Base-by-base conservation (phyloP, 202 grass and related monocot species). In the Dendrocalamus latiflorus region DNA sequence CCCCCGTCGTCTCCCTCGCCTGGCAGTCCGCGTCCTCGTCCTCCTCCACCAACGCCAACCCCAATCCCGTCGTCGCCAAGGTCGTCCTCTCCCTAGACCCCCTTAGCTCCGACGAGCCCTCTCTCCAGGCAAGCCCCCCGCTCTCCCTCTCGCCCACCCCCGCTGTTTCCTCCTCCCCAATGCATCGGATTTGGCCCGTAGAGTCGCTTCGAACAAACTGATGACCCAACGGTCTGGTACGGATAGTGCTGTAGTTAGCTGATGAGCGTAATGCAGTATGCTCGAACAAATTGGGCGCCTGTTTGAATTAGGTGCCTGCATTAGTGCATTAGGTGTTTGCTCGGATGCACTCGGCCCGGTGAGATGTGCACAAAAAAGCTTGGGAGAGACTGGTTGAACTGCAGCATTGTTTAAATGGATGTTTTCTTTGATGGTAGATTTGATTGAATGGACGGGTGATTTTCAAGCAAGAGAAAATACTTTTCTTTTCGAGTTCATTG, bases 11-110 rank as follows among this genome's bases (percentile, higher is more conserved):
- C 66, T 88, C 94, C 18, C 85, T 79, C 21, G 91, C 90, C 28
- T 91, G 91, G 91, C 87, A 97, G 63, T 83, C 81, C 54, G 57
- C 42, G 42, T 12, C 42, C 42, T 43, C 81, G 1, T 28, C 88
- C 3, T 91, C 90, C 62, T 70, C 69, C 72, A 36, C 41, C 48
- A 61, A 77, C 34, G 43, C 55, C 33, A 65, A 66, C 59, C 59
- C 87, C 55, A 88, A 92, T 81, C 91, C 94, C 17, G 88, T 89
- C 53, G 90, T 97, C 34, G 80, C 91, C 60, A 94, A 97, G 78
- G 91, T 97, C 74, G 86, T 97, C 34, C 91, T 94, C 22, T 92
- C 94, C 65, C 91, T 97, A 45, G 88, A 97, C 58, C 91, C 81
- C 49, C 89, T 92, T 65, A 75, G 62, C 77, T 68, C 77, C 9